Percentiles rank a stretch among this genome's conserved stretches.
phyloP scores from a whole-genome alignment of 768 basidiomycete species.

The Russula sp. region DNA sequence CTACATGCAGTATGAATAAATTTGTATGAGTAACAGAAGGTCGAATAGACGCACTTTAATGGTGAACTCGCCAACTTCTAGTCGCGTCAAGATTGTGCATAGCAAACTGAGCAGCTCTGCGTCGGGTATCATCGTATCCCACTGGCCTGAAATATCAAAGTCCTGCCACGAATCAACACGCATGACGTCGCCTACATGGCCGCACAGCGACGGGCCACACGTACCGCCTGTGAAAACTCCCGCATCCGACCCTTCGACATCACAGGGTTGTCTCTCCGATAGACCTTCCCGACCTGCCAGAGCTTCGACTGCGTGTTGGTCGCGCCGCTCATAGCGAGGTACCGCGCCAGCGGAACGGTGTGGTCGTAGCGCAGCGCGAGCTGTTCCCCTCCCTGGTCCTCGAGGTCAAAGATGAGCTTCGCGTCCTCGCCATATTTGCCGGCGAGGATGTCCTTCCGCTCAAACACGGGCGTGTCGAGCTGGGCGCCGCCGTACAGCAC shows the following conservation, averaged over 20 bases:
- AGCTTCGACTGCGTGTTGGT: slow-evolving; percentile 69
- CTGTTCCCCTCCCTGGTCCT: slow-evolving; percentile 97
- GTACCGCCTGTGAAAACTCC: slow-evolving; percentile 94
- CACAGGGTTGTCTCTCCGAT: slow-evolving; percentile 91
- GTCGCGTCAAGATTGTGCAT: slow-evolving; percentile 70
- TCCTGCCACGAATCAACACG: slow-evolving; percentile 47
- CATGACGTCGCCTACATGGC: too few relatives aligned
- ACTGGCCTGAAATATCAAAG: slow-evolving; percentile 87
- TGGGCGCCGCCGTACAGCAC: slow-evolving; percentile 83
- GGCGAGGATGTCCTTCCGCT: slow-evolving; percentile 90
- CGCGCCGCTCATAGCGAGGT: slow-evolving; percentile 93
- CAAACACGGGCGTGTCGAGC: slow-evolving; percentile 98
- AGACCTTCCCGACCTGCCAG: slow-evolving; percentile 99
- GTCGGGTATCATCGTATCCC: slow-evolving; percentile 98
- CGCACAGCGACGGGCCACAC: slow-evolving; percentile 26
- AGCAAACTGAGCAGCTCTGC: slow-evolving; percentile 82
- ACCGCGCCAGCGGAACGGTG: slow-evolving; percentile 93
- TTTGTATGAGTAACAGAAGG: background rate
- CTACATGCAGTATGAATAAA: slow-evolving; percentile 34
- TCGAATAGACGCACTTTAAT: slow-evolving; percentile 59
- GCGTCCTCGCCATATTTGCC: slow-evolving; percentile 98
- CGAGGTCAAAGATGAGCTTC: slow-evolving; percentile 95
- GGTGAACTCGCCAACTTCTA: slow-evolving; percentile 92
- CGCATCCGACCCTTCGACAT: slow-evolving; percentile 98
- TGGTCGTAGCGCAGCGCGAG: slow-evolving; percentile 93